Evolutionary conservation across 2,329 filamentous ascomycete genomes (phyloP).

Genomic region (Beauveria asiatica): DNA sequence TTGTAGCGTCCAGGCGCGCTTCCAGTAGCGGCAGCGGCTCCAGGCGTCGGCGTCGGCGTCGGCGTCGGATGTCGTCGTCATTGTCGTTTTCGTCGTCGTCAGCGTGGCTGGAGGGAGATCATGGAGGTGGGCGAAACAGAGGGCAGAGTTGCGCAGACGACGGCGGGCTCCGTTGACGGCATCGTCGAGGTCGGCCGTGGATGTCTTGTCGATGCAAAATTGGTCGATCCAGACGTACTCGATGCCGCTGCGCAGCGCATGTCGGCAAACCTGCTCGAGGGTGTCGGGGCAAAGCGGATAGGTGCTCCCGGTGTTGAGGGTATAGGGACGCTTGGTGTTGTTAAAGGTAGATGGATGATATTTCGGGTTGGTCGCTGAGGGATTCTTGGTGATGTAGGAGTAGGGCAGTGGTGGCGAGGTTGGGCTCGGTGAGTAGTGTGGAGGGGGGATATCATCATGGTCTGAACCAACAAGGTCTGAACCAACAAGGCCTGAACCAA

Average conservation of each 20-base stretch:
- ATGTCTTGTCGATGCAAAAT: constrained; percentile 7
- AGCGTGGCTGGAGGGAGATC: not conserved
- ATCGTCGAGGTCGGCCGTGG: constrained; percentile 3
- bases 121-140: constrained; percentile 4
- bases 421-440: not conserved
- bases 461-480: not conserved
- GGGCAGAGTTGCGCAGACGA: not conserved
- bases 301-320: not conserved
- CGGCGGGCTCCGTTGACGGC: constrained; percentile 5
- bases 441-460: not conserved
- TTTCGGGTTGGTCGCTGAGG: not conserved
- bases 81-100: not conserved
- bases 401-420: not conserved
- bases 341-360: no score
- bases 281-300: not conserved
- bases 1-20: constrained; percentile 6
- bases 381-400: not conserved
- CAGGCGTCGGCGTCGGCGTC: not conserved
- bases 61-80: not conserved
- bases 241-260: not conserved
- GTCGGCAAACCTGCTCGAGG: not conserved
- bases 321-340: not conserved
- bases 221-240: constrained; percentile 8
- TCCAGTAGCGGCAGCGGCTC: constrained; percentile 7
- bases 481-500: not conserved